Conservation (phyloP, 768 basidiomycete genomes). For the Pisolithus albus region DNA sequence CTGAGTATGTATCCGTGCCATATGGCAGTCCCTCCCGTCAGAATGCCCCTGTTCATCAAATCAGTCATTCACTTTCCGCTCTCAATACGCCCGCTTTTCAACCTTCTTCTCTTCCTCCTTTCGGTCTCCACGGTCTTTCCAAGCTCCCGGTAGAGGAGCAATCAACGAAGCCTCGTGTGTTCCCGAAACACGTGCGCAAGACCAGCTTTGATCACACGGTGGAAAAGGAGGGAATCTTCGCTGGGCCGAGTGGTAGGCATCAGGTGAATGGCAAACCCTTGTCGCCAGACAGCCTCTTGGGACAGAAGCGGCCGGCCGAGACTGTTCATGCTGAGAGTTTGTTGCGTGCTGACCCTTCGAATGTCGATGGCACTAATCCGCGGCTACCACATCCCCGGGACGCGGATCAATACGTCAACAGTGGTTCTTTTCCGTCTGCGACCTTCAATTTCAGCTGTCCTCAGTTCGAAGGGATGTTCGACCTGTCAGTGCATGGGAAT, state of each 20-base stretch:
- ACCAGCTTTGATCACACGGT: slow-evolving; percentile 95
- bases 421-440: slow-evolving; percentile 56
- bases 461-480: slow-evolving; percentile 58
- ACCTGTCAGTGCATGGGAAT: slow-evolving; percentile 33
- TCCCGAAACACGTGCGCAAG: slow-evolving; percentile 85
- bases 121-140: slow-evolving; percentile 56
- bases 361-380: slow-evolving; percentile 35
- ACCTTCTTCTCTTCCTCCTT: slow-evolving; percentile 69
- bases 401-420: slow-evolving; percentile 34
- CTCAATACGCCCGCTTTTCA: slow-evolving; percentile 46
- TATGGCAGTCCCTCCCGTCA: slow-evolving; percentile 32
- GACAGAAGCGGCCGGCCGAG: slow-evolving; percentile 76
- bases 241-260: slow-evolving; percentile 60
- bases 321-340: slow-evolving; percentile 75
- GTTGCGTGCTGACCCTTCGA: slow-evolving; percentile 70
- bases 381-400: slow-evolving; percentile 26
- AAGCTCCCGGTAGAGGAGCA: slow-evolving; percentile 26
- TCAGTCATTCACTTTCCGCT: slow-evolving; percentile 34
- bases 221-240: slow-evolving; percentile 53
- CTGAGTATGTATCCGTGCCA: slow-evolving; percentile 28
- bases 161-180: slow-evolving; percentile 41
- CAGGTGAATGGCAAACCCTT: slow-evolving; percentile 75
- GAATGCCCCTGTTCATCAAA: slow-evolving; percentile 25
- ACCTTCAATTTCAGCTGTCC: slow-evolving; percentile 71
- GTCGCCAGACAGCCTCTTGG: slow-evolving; percentile 55